A percentile compares a stretch with the other conserved stretches of the same genome.
phyloP scores from a whole-genome alignment of 305 asterid genomes.

The Solanum aculeatissimum region DNA sequence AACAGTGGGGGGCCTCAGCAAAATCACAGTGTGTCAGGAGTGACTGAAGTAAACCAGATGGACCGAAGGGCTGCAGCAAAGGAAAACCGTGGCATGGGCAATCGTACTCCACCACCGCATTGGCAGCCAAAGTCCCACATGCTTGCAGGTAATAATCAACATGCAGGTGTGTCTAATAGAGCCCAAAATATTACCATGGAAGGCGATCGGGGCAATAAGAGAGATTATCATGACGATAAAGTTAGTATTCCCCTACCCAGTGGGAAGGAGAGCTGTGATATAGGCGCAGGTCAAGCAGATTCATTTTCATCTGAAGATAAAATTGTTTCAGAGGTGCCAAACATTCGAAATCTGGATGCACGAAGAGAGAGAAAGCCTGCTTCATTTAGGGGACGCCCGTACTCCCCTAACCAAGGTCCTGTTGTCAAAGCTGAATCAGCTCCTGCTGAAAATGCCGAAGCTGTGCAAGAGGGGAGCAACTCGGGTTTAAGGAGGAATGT shows the following conservation, averaged over 20 bases:
- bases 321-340: slow-evolving; percentile 15
- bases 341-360: slow-evolving; percentile 23
- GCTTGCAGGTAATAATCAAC: slow-evolving; percentile 27
- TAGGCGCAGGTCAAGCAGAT: slow-evolving; percentile 13
- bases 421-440: slow-evolving; percentile 26
- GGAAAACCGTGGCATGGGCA: slow-evolving; percentile 42
- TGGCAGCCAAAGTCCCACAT: slow-evolving; percentile 78
- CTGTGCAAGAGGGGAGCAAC: slow-evolving; percentile 28
- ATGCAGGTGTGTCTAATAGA: slow-evolving; percentile 24
- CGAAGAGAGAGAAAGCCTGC: slow-evolving; percentile 42
- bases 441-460: slow-evolving; percentile 16
- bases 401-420: slow-evolving; percentile 43
- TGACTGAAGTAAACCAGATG: slow-evolving; percentile 23
- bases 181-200: slow-evolving; percentile 27
- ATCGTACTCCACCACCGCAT: slow-evolving; percentile 50
- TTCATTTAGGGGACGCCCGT: slow-evolving; percentile 33
- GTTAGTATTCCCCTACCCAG: slow-evolving; percentile 17
- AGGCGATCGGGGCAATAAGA: slow-evolving; percentile 21
- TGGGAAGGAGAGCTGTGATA: slow-evolving; percentile 13
- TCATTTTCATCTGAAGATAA: slow-evolving; percentile 26
- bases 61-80: slow-evolving; percentile 31
- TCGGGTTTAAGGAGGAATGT: slow-evolving; percentile 39
- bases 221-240: slow-evolving; percentile 34
- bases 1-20: slow-evolving; percentile 32
- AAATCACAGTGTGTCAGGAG: slow-evolving; percentile 21